Evolutionary conservation across 352 stramenopile species (phyloP), one percentile per base, ranked within the genome.

Genomic region (Phytophthora boehmeriae): DNA sequence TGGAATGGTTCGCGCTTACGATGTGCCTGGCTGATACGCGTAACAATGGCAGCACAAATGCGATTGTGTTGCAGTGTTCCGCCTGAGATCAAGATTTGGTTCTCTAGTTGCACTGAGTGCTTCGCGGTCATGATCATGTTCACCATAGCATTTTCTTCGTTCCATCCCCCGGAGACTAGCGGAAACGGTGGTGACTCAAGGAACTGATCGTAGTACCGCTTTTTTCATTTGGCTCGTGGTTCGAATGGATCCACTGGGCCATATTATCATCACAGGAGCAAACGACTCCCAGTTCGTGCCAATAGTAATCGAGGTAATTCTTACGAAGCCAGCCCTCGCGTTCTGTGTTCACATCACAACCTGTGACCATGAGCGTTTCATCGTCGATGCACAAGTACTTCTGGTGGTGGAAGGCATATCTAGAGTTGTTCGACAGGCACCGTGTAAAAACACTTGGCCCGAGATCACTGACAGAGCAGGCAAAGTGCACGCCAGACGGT

Each of bases 351-450:
- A 91, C 80, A 44, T 92, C 83, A 53, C 83, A 92, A 17, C 83
- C 83, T 11, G 83, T 92, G 30, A 90, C 84, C 81, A 93, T 89
- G 51, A 93, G 53, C 1, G 54, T 68, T 27, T 68, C 45, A 22
- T 83, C 81, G 52, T 92, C 81, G 30, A 90, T 52, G 32, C 79
- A 90, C 34, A 93, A 36, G 43, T 93, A 93, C 68, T 93, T 93
- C 49, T 91, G 84, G 56, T 93, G 84, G 48, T 93, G 84, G 65
- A 93, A 93, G 27, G 78, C 84, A 59, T 93, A 93, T 43, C 83
- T 83, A 19, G 81, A 89, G 55, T 93, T 93, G 69, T 91, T 91
- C 32, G 84, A 93, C 52, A 89, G 52, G 36, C 68, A 69, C 19
- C 61, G 57, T 8, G 76, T 85, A 42, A 75, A 41, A 22, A 71